A percentile compares a stretch with the other conserved stretches of the same genome.
Evolutionary conservation across 805 yeast species (phyloP).

Genomic region (Pichia exigua): DNA sequence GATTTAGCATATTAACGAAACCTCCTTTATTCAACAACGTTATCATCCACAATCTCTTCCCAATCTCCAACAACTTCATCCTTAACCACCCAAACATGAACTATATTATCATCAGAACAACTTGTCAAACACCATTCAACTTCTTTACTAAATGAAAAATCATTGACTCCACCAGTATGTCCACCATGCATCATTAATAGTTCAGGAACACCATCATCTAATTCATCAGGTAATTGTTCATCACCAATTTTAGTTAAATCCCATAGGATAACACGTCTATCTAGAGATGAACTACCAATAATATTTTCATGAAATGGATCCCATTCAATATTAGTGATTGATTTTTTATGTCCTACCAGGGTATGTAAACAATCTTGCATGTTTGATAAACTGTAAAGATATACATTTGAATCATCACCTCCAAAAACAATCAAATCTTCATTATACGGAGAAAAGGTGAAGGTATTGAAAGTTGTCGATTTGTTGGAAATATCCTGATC

Average conservation of each 20-base stretch:
- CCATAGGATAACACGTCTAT: conserved; percentile 75
- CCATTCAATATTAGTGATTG: conserved; percentile 69
- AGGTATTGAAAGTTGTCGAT: conserved; percentile 43
- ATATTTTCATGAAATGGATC: conserved; percentile 72
- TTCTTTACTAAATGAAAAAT: conserved; percentile 60
- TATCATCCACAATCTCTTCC: conserved; percentile 7
- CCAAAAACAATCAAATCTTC: conserved; percentile 59
- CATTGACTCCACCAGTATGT: conserved; percentile 71
- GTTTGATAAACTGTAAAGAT: conserved; percentile 53
- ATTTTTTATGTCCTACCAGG: conserved; percentile 73
- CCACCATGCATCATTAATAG: conserved; percentile 90
- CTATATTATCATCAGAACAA: conserved; percentile 53
- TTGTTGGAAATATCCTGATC: conserved; percentile 21
- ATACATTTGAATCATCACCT: conserved; percentile 58
- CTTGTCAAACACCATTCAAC: conserved; percentile 74
- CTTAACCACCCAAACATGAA: conserved; percentile 48
- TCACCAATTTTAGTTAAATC: conserved; percentile 73
- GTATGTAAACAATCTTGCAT: conserved; percentile 44
- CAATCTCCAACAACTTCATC: conserved; percentile 7
- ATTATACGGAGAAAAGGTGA: conserved; percentile 60
- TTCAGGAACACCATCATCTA: conserved; percentile 88
- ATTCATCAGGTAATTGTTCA: conserved; percentile 80
- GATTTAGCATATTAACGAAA: too few species aligned
- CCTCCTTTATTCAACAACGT: neutral
- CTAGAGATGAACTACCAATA: conserved; percentile 68